A percentile compares a stretch with the other conserved stretches of the same genome.
Evolutionary conservation across 164 flowering plant species (phyloP).

Genomic region (Stephania cephalantha): DNA sequence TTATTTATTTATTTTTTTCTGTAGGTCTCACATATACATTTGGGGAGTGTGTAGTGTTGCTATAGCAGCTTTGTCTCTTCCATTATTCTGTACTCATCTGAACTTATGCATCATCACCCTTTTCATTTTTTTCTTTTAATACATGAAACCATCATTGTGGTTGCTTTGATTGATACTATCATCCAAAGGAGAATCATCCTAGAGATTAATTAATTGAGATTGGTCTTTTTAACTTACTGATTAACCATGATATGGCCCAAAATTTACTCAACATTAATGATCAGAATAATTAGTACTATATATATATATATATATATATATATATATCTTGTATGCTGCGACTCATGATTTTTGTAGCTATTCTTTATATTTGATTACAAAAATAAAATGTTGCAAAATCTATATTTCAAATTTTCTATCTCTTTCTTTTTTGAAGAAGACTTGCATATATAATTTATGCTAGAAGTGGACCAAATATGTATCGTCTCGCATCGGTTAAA

Average conservation of each 20-base stretch:
- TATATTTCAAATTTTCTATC: too few relatives aligned
- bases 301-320: neutral
- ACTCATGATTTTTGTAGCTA: too few relatives aligned
- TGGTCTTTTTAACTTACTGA: neutral
- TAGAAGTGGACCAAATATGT: too few relatives aligned
- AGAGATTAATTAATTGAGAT: neutral
- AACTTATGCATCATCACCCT: constrained; percentile 14
- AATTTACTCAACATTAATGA: neutral
- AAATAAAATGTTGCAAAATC: too few relatives aligned
- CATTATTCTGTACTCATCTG: constrained; percentile 45
- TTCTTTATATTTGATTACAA: too few relatives aligned
- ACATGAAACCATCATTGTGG: neutral
- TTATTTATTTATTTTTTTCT: neutral
- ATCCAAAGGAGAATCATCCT: neutral
- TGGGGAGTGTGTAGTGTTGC: too few relatives aligned
- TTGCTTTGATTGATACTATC: neutral
- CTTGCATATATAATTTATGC: too few relatives aligned
- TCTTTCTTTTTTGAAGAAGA: too few relatives aligned
- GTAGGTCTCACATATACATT: too few relatives aligned
- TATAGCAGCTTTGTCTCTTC: constrained; percentile 10
- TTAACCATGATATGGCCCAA: neutral
- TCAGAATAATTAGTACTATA: neutral
- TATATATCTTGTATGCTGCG: too few relatives aligned
- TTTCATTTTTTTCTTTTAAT: constrained; percentile 2
- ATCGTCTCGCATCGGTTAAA: too few relatives aligned